These are phyloP conservation scores for Haplosporangium gracile DNA, from an alignment of 192 early-diverging fungal species.

Conservation along the genomic window DNA sequence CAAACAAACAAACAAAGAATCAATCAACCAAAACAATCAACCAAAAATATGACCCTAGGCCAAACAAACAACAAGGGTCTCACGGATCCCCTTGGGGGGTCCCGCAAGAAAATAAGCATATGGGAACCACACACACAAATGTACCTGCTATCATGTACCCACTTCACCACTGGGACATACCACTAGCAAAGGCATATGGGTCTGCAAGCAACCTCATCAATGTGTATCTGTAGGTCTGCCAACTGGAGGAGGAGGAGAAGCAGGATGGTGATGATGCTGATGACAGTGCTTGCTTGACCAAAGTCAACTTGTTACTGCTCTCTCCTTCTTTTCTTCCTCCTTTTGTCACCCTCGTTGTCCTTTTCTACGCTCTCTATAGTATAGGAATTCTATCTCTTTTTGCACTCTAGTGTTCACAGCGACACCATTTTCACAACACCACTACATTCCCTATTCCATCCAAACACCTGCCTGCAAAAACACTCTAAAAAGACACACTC, in stretches of 20 bases:
- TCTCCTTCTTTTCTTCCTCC: background rate
- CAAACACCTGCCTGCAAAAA: background rate
- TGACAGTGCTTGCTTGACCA: background rate
- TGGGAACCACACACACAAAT: too few relatives aligned
- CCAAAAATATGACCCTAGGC: too few relatives aligned
- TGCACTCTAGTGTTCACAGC: background rate
- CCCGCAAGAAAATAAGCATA: too few relatives aligned
- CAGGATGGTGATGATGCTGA: background rate
- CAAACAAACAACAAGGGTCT: too few relatives aligned
- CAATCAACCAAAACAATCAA: too few relatives aligned
- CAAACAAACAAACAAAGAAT: too few relatives aligned
- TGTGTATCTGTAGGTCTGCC: background rate
- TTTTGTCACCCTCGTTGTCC: too few relatives aligned
- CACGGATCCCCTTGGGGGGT: too few relatives aligned
- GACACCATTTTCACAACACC: background rate
- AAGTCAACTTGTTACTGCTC: background rate
- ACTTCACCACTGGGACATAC: too few relatives aligned
- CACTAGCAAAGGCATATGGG: too few relatives aligned
- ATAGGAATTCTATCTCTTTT: conserved; percentile 6
- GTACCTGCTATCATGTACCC: too few relatives aligned
- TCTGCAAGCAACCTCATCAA: background rate
- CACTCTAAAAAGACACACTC: background rate
- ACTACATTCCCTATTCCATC: conserved; percentile 5
- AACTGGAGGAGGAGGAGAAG: background rate
- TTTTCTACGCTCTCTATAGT: background rate